These are phyloP conservation scores for Fusarium pilosicola DNA, from an alignment of 2,329 filamentous ascomycete species.

Conservation along the genomic window DNA sequence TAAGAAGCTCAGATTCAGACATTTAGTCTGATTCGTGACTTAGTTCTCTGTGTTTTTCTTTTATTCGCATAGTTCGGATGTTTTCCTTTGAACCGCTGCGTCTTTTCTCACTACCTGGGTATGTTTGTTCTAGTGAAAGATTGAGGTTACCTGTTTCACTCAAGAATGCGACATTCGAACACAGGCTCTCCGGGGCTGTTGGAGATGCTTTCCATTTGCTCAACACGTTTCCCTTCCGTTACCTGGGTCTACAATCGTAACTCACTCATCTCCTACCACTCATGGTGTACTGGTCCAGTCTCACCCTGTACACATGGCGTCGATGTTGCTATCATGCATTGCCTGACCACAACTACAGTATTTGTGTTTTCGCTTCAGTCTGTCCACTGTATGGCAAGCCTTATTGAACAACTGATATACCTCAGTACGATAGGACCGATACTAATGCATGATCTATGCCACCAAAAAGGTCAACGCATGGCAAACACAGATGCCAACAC, in stretches of 20 bases:
- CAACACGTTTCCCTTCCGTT: not conserved
- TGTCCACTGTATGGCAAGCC: not conserved
- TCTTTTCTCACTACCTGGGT: not conserved
- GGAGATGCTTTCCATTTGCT: not conserved
- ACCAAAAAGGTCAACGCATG: no score
- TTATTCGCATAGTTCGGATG: not conserved
- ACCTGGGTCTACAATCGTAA: no score
- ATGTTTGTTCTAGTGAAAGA: not conserved
- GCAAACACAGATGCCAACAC: not conserved
- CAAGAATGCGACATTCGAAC: not conserved
- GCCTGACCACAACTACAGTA: not conserved
- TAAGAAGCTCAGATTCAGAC: not conserved
- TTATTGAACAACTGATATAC: no score
- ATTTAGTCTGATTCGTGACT: not conserved
- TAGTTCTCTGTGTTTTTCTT: not conserved
- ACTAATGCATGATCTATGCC: no score
- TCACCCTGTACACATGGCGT: not conserved
- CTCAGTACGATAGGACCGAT: no score
- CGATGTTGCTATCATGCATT: not conserved
- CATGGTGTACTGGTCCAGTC: not conserved
- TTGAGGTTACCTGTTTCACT: no score
- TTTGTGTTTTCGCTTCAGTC: not conserved
- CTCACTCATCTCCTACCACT: not conserved
- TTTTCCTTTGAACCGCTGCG: accelerated
- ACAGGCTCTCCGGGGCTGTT: not conserved